Conservation (phyloP, 768 basidiomycete species). For the Crucibulum laeve region DNA sequence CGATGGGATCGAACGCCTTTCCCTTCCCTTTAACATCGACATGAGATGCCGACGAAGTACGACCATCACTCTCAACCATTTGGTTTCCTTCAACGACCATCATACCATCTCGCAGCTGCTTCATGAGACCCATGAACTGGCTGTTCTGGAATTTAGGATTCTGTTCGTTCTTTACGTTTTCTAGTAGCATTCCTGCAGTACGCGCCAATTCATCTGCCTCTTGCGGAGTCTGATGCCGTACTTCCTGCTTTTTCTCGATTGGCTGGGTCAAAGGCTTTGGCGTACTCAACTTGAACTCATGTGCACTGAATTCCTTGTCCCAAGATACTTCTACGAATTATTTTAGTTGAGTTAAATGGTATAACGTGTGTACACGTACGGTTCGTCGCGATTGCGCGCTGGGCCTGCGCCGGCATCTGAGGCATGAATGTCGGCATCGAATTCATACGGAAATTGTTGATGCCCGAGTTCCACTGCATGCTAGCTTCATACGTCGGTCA, state of each 20-base stretch:
- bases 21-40: constrained; percentile 70
- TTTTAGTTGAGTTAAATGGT: background rate
- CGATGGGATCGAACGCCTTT: constrained; percentile 29
- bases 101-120: constrained; percentile 73
- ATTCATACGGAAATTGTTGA: constrained; percentile 32
- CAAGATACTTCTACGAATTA: constrained; percentile 40
- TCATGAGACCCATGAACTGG: constrained; percentile 83
- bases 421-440: constrained; percentile 31
- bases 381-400: constrained; percentile 28
- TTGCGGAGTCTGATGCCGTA: constrained; percentile 11
- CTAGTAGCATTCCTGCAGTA: constrained; percentile 74
- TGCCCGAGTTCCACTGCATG: constrained; percentile 35
- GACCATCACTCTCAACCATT: constrained; percentile 57
- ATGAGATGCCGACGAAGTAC: constrained; percentile 13
- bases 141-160: constrained; percentile 87
- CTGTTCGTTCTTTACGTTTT: constrained; percentile 68
- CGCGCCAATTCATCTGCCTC: constrained; percentile 73
- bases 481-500: constrained; percentile 21
- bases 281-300: constrained; percentile 37
- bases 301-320: constrained; percentile 64
- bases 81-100: constrained; percentile 75
- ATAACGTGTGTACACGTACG: constrained; percentile 29
- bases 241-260: constrained; percentile 14
- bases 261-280: constrained; percentile 15
- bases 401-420: constrained; percentile 21